Conservation (phyloP, 164 flowering plant genomes). For the Macadamia tetraphylla region DNA sequence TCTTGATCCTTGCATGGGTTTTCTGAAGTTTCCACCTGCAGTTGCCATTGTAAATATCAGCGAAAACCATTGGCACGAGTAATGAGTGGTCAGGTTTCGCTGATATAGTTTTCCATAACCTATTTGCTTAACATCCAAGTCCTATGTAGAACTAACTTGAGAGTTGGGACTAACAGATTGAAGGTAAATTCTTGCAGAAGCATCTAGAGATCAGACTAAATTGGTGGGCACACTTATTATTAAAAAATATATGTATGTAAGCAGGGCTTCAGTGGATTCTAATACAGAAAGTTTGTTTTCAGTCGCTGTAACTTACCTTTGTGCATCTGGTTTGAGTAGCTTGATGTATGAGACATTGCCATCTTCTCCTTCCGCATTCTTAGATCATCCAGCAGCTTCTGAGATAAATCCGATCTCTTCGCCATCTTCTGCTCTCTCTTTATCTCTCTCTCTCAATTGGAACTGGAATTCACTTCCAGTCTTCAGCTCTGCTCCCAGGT, state of each 20-base stretch:
- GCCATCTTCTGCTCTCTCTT: constrained; percentile 37
- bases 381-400: constrained; percentile 84
- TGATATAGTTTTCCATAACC: too few species aligned
- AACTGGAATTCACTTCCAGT: not conserved
- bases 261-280: too few species aligned
- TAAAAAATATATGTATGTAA: too few species aligned
- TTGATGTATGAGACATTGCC: constrained; percentile 44
- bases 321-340: constrained; percentile 15
- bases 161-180: too few species aligned
- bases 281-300: too few species aligned
- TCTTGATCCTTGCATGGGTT: constrained; percentile 37
- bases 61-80: not conserved
- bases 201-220: too few species aligned
- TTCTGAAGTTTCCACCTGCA: constrained; percentile 32
- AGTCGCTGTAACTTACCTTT: constrained; percentile 31
- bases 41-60: constrained; percentile 27
- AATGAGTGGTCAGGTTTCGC: not conserved
- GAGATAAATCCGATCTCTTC: constrained; percentile 68
- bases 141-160: too few species aligned
- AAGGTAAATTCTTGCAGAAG: too few species aligned
- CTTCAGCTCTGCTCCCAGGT: not conserved
- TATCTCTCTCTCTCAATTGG: too few species aligned
- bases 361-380: constrained; percentile 65
- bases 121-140: too few species aligned
- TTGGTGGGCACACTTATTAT: too few species aligned